Conservation (phyloP, 768 basidiomycete species). For the Cyathus striatus region DNA sequence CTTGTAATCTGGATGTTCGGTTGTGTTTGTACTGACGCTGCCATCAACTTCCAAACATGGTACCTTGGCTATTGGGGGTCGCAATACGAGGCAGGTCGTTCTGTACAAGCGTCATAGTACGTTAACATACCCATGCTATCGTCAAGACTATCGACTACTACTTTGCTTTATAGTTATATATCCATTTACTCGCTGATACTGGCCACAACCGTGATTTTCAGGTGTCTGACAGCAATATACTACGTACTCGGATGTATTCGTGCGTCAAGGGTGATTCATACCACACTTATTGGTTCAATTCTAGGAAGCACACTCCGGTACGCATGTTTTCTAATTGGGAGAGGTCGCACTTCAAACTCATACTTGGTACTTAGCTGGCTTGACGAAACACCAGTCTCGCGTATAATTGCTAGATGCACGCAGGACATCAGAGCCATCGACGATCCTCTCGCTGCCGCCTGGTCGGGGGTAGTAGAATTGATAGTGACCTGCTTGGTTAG, state of each 20-base stretch:
- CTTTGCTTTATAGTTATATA: constrained; percentile 2
- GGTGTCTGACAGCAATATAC: constrained; percentile 25
- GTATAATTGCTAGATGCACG: not conserved
- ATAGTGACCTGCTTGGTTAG: constrained; percentile 25
- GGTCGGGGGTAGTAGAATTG: constrained; percentile 18
- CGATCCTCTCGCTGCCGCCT: constrained; percentile 17
- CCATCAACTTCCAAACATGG: constrained; percentile 30
- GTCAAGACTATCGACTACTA: not conserved
- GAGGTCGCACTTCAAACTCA: not conserved
- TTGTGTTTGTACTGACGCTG: constrained; percentile 15
- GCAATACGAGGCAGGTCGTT: constrained; percentile 40
- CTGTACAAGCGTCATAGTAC: too few relatives aligned
- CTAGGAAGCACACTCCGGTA: constrained; percentile 57
- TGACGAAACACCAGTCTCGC: constrained; percentile 22
- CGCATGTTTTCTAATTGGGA: constrained; percentile 1
- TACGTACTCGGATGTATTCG: constrained; percentile 43
- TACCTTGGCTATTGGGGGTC: constrained; percentile 42
- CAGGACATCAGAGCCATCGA: constrained; percentile 58
- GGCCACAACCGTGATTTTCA: constrained; percentile 16
- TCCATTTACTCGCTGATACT: constrained; percentile 4
- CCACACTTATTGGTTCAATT: constrained; percentile 43
- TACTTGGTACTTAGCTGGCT: constrained; percentile 38
- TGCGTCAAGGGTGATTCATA: constrained; percentile 50
- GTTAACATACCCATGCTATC: not conserved
- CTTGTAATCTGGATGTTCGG: constrained; percentile 19